Base-by-base conservation (phyloP, 208 protist species). In the Leishmania gerbilli region DNA sequence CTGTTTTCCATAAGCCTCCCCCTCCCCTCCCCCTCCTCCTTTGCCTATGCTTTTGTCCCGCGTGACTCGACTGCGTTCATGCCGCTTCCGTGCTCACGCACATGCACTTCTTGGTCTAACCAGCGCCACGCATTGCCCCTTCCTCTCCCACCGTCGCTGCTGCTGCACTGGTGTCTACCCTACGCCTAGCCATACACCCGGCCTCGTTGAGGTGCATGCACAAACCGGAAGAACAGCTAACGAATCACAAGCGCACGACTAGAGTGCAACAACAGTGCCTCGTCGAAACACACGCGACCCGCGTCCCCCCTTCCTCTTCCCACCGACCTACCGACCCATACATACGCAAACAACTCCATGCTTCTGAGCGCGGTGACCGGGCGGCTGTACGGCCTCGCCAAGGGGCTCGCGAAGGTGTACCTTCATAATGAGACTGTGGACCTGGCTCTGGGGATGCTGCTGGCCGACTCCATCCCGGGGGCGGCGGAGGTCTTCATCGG, bases 371-470 rank as follows among this genome's bases (percentile, higher is more conserved):
- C 77, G 21, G 37, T 88, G 3, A 51, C 84, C 31, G 68, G 78
- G 27, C 76, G 80, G 55, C 51, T 84, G 17, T 88, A 68, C 53
- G 58, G 49, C 69, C 78, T 75, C 72, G 49, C 86, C 15, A 80
- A 71, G 56, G 68, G 76, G 4, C 31, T 89, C 19, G 87, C 84
- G 19, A 81, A 81, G 49, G 51, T 81, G 74, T 88, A 89, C 80
- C 80, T 90, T 13, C 87, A 87, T 65, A 85, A 88, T 75, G 79
- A 85, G 55, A 92, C 89, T 19, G 19, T 86, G 17, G 82, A 80
- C 17, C 53, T 82, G 6, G 79, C 86, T 4, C 78, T 75, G n/a
- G 75, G 89, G 37, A 87, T 81, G 13, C 62, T 90, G 31, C 15
- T 79, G 51, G 84, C 89, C 17, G 80, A 85, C 64, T 80, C 83